Evolutionary conservation across 2,329 filamentous ascomycete genomes (phyloP), one percentile per base, ranked within the genome.

Genomic region (Arthroderma sp.): DNA sequence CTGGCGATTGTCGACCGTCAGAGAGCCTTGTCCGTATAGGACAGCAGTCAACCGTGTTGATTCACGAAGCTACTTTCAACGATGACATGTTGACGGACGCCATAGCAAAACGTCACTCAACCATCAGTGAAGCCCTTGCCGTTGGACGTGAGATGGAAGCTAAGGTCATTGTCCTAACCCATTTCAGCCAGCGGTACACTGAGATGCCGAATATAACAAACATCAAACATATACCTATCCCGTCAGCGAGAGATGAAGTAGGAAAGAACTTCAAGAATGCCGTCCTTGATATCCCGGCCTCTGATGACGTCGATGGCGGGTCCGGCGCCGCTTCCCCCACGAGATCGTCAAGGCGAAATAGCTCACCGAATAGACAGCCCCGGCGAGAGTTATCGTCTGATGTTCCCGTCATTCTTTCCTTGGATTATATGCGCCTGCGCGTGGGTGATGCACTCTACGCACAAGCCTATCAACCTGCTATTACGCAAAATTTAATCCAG

Each of bases 31-130:
- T 78, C 0, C 53, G 63, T 8, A 82, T 89, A 42, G 93, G 85
- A 38, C 67, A 68, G 38, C 80, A 79, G 50, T 80, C 83, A 1
- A 94, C 89, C 9, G 73, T 98, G 5, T 76, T 95, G 4, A 78
- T 98, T 45, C 91, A 98, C 68, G 91, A 98, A 71, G 88, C 87
- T 50, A 98, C 91, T 0, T 96, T 98, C 58, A 86, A 91, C 54
- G 86, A 94, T 58, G 85, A 91, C 55, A 75, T 94, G 54, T 56
- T 64, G 34, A 76, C 73, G 10, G 88, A 95, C 56, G 91, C 91
- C 3, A 59, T 74, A 29, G 84, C 82, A 42, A 98, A 98, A 75
- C 87, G 83, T 58, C 91, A 98, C 68, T 85, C 77, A 34, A 98
- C 91, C 6, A 85, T 87, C 50, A 75, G 75, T 9, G 91, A 98